These are phyloP conservation scores for Pisolithus sp. DNA, from an alignment of 768 basidiomycete species.

Conservation along the genomic window DNA sequence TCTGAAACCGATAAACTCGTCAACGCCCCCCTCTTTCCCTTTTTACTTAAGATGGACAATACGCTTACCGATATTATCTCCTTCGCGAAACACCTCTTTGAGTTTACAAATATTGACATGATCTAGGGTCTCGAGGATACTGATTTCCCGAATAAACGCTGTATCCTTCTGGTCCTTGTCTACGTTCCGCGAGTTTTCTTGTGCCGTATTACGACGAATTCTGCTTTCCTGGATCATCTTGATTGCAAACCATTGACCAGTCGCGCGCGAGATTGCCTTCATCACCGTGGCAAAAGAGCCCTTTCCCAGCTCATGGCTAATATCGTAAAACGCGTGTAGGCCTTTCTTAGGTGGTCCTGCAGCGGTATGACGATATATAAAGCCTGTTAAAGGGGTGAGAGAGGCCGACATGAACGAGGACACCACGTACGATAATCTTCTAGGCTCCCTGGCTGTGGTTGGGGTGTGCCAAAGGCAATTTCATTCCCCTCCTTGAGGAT, in stretches of 20 bases:
- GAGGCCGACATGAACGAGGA: background rate
- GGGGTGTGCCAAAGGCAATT: constrained; percentile 70
- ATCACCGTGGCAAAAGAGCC: constrained; percentile 90
- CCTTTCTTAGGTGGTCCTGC: constrained; percentile 43
- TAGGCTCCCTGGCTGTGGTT: constrained; percentile 37
- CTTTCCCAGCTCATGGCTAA: constrained; percentile 70
- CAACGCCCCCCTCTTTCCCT: constrained; percentile 8
- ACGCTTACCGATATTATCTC: constrained; percentile 51
- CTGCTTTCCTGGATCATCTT: constrained; percentile 70
- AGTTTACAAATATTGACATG: constrained; percentile 82
- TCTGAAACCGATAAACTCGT: constrained; percentile 37
- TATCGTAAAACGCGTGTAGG: constrained; percentile 60
- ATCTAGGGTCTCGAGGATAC: constrained; percentile 67
- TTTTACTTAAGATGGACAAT: constrained; percentile 1
- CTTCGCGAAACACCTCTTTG: constrained; percentile 69
- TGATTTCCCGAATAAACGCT: constrained; percentile 64
- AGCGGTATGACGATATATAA: constrained; percentile 64
- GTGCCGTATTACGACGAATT: constrained; percentile 34
- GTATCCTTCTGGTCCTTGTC: constrained; percentile 24
- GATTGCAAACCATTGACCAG: constrained; percentile 75
- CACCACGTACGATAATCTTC: constrained; percentile 70
- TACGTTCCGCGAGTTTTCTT: constrained; percentile 21
- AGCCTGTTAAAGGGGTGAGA: constrained; percentile 38
- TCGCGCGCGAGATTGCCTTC: constrained; percentile 66
- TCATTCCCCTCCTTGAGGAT: constrained; percentile 66